Evolutionary conservation across 2,329 filamentous ascomycete species (phyloP), one percentile per base, ranked within the genome.

Genomic region (Talaromyces rugulosus): DNA sequence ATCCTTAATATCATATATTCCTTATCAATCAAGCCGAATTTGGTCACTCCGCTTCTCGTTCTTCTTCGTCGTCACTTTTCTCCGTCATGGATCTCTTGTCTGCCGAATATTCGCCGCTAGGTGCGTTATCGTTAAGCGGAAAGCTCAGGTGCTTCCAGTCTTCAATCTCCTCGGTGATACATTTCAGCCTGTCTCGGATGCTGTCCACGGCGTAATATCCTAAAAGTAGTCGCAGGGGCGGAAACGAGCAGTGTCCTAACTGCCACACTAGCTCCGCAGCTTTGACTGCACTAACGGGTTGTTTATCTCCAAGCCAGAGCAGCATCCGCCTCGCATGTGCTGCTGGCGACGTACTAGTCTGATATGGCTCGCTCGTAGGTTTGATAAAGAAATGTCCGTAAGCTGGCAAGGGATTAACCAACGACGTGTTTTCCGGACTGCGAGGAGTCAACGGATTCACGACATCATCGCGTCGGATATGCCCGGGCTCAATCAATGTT

Each of bases 191-290:
- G 77, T 99, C 95, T 16, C 95, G 83, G 57, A 98, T 96, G 74
- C 93, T 97, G 75, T 99, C 94, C 42, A 98, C 94, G 1, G 95
- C 94, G 78, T 96, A 98, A 66, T 88, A 96, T 0, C 95, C 95
- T 28, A 98, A 77, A n/a, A 97, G 80, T 62, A 99, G 77, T 36
- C 95, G 81, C 66, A 98, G 75, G 0, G 95, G 95, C 56, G 95
- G 95, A 73, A 92, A 97, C n/a, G 87, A 89, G 78, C 94, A 98
- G 80, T 98, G 95, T 0, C 89, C 95, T 51, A 98, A 79, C 80
- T 97, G 88, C 95, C 95, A 98, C 6, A 96, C 89, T 61, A 98
- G 79, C 79, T 98, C 92, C 2, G 92, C 92, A 63, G 92, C 94
- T 77, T 96, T 96, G 60, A 96, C 89, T 0, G 92, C 92, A 74